Base-by-base conservation (phyloP, 108 stramenopile genomes). In the Pseudonitzschia delicatissima region DNA sequence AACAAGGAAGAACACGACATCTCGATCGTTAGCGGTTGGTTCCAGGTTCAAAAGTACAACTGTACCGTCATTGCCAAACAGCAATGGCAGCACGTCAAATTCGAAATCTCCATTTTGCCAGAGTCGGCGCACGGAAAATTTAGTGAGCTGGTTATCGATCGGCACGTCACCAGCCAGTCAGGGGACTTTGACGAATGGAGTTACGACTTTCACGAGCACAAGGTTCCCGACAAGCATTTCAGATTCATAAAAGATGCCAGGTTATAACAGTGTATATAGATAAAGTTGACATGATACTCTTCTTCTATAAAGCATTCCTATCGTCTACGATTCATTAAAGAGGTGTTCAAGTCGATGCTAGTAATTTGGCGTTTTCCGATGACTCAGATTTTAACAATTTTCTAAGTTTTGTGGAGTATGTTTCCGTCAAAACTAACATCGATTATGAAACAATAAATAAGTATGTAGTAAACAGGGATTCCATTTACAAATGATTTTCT, bases 21-120 rank as follows among this genome's bases (percentile, higher is more conserved):
- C 5, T 77, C 77, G 60, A 80, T 77, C 0, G 86, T 92, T 3
- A 87, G 82, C 86, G 91, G 91, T 2, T 79, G 62, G 29, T 92
- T 81, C 62, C 69, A 86, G 63, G 76, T 92, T 0, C 72, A 82
- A 53, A 87, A 83, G 61, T 71, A 85, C 47, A 52, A 47, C 9
- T 64, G 88, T n/a, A 76, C 71, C 13, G 82, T 92, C 13, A 64
- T 58, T 35, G 87, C 84, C 0, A 48, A 63, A 48, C 91, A 92
- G 31, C 29, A 63, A 15, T 92, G 91, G 91, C 77, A 78, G 3
- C 45, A 36, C 20, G 68, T 74, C 29, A 67, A 63, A 44, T 74
- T 74, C 32, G 68, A 76, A 59, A 40, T 88, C 61, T 79, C 69
- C n/a, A 84, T 91, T 44, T 61, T 82, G 27, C 62, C 79, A 0